Conservation (phyloP, 2,329 filamentous ascomycete species). For the Xylaria sp. region DNA sequence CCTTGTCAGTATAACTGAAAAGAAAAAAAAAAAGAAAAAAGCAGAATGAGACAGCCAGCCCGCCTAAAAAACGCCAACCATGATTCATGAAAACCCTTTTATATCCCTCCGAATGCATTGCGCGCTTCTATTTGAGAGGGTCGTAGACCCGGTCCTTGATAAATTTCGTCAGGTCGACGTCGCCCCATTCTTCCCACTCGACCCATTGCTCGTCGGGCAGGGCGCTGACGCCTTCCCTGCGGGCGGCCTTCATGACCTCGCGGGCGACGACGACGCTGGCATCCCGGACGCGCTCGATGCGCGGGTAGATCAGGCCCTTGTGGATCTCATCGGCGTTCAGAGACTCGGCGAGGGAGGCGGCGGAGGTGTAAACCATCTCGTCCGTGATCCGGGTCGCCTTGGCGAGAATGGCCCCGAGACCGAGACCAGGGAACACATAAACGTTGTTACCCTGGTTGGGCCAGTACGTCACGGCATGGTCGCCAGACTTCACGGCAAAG, state of each 20-base stretch:
- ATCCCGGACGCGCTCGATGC: conserved; percentile 87
- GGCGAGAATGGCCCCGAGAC: conserved; percentile 87
- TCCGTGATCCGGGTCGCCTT: conserved; percentile 88
- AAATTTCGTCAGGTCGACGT: conserved; percentile 61
- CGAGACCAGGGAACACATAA: conserved; percentile 97
- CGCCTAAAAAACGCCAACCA: conserved; percentile 30
- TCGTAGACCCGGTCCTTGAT: conserved; percentile 66
- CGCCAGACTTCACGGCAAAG: conserved; percentile 64
- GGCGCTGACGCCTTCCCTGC: conserved; percentile 75
- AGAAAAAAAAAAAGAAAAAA: conserved; percentile 15
- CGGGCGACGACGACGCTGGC: conserved; percentile 84
- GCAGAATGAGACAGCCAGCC: conserved; percentile 13
- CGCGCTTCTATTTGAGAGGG: conserved; percentile 44
- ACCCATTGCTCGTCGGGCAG: conserved; percentile 70
- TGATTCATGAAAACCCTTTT: conserved; percentile 25
- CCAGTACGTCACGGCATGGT: conserved; percentile 67
- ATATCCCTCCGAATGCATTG: conserved; percentile 17
- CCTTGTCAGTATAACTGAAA: conserved; percentile 25
- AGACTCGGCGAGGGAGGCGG: conserved; percentile 75
- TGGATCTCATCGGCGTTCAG: conserved; percentile 81
- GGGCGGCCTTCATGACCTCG: conserved; percentile 90
- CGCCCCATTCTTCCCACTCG: conserved; percentile 73
- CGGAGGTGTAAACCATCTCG: conserved; percentile 95
- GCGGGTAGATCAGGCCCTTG: conserved; percentile 85
- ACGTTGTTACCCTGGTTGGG: conserved; percentile 84